Conservation (phyloP, 768 basidiomycete genomes). For the Boletellus ananiceps region DNA sequence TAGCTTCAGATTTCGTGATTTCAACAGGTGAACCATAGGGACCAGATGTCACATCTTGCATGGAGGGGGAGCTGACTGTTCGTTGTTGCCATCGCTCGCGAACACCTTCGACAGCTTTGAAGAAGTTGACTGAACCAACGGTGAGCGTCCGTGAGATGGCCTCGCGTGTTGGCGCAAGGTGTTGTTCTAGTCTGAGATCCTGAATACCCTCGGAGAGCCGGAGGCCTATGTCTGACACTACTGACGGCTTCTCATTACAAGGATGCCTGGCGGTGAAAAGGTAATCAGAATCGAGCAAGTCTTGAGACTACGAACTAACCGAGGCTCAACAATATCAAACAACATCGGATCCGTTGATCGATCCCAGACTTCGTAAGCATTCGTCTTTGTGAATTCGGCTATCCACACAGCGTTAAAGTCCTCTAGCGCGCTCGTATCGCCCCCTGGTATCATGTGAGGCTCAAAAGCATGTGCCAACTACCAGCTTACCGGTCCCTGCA, state of each 20-base stretch:
- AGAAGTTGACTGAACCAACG: conserved; percentile 71
- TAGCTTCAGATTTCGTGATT: conserved; percentile 29
- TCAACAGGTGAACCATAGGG: conserved; percentile 23
- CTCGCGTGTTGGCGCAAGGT: conserved; percentile 89
- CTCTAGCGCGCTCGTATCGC: conserved; percentile 54
- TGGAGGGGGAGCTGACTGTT: conserved; percentile 23
- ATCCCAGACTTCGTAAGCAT: conserved; percentile 89
- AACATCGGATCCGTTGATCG: conserved; percentile 84
- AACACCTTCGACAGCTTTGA: conserved; percentile 89
- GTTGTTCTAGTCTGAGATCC: conserved; percentile 88
- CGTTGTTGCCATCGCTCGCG: conserved; percentile 64
- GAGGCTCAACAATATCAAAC: conserved; percentile 93
- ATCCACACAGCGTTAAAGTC: conserved; percentile 92
- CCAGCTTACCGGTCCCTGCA: conserved; percentile 47
- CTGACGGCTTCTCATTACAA: conserved; percentile 84
- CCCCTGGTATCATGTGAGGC: conserved; percentile 37
- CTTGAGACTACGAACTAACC: conserved; percentile 41
- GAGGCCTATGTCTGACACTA: conserved; percentile 87
- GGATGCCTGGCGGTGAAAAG: conserved; percentile 61
- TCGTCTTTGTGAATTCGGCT: conserved; percentile 79
- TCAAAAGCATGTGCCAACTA: background rate
- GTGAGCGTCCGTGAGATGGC: conserved; percentile 75
- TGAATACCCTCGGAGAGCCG: conserved; percentile 92
- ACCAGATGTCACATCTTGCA: conserved; percentile 19
- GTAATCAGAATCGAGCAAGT: conserved; percentile 1